phyloP scores from a whole-genome alignment of 257 asterid genomes.

The Coffea eugenioides region DNA sequence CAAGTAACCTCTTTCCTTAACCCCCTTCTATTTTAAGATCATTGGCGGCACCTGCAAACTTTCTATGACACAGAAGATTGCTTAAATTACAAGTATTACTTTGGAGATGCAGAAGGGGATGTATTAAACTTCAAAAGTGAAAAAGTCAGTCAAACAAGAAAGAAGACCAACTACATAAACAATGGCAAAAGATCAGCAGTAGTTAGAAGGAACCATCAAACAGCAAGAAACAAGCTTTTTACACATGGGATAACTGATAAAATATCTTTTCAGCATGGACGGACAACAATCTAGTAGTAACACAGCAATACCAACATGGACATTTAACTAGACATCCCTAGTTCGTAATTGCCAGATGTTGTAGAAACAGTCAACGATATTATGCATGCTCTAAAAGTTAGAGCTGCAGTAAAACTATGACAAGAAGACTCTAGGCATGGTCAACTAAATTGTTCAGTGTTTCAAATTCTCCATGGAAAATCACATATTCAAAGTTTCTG shows the following conservation, averaged over 20 bases:
- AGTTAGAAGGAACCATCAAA: background rate
- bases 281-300: background rate
- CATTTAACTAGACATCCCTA: no score
- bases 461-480: background rate
- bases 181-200: background rate
- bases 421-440: background rate
- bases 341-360: background rate
- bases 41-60: background rate
- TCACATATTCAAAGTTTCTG: conserved; percentile 15
- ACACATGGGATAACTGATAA: background rate
- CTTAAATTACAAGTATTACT: background rate
- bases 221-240: background rate
- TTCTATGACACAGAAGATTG: background rate
- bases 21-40: background rate
- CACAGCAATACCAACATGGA: background rate
- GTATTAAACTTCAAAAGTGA: background rate
- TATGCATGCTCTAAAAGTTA: background rate
- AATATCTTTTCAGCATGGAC: background rate
- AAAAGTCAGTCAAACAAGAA: background rate
- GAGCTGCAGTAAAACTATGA: background rate
- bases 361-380: conserved; percentile 6
- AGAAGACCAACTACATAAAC: background rate
- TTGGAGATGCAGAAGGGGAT: background rate
- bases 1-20: background rate
- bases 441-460: background rate